Conservation (phyloP, 164 flowering plant genomes). For the Protea cynaroides region DNA sequence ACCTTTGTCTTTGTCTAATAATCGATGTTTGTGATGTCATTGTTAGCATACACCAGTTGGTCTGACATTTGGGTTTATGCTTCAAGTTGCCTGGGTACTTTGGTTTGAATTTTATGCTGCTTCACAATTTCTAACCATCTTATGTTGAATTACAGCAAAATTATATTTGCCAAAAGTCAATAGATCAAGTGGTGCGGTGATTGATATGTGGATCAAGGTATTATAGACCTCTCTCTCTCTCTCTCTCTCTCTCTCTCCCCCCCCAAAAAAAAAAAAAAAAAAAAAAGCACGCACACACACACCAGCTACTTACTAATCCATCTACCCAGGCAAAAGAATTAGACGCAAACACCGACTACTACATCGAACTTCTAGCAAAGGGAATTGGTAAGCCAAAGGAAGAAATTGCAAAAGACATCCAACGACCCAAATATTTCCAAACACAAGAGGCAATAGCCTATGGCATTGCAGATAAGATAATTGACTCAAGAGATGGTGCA, state of each 20-base stretch:
- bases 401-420: conserved; percentile 59
- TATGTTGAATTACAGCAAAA: conserved; percentile 51
- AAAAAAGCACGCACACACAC: conserved; percentile 1
- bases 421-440: conserved; percentile 51
- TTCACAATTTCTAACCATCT: conserved; percentile 4
- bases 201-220: conserved; percentile 94
- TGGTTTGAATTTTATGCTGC: background rate
- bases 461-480: conserved; percentile 82
- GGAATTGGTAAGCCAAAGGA: conserved; percentile 79
- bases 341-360: conserved; percentile 62
- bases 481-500: conserved; percentile 40
- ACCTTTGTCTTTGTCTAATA: no score
- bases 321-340: conserved; percentile 75
- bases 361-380: conserved; percentile 65
- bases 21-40: no score
- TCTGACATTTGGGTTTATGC: background rate
- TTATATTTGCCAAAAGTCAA: conserved; percentile 66
- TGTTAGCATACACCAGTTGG: background rate
- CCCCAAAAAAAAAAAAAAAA: no score
- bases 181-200: conserved; percentile 64
- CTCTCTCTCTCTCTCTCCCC: background rate
- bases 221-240: conserved; percentile 9
- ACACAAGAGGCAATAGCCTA: conserved; percentile 79
- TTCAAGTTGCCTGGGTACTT: background rate
- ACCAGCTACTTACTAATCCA: background rate